Conservation (phyloP, 768 basidiomycete species). For the Boletus sensibilis region DNA sequence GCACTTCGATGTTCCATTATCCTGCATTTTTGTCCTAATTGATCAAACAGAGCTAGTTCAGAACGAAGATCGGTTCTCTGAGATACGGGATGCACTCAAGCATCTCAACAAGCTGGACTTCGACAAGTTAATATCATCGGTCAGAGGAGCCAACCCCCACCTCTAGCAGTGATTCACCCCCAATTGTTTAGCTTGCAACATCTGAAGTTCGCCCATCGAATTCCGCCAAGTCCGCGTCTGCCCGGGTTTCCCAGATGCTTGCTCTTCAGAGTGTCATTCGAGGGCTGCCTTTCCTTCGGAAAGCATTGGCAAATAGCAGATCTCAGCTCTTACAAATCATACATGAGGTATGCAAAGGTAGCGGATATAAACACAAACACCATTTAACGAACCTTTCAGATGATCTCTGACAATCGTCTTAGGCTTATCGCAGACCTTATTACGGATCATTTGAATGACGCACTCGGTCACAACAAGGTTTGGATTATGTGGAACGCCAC, state of each 20-base stretch:
- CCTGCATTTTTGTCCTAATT: conserved; percentile 1
- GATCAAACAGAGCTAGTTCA: conserved; percentile 63
- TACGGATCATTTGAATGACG: conserved; percentile 69
- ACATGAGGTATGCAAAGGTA: conserved; percentile 44
- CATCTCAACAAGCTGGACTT: conserved; percentile 78
- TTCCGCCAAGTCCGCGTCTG: conserved; percentile 61
- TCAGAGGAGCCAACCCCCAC: conserved; percentile 26
- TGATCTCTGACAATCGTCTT: conserved; percentile 74
- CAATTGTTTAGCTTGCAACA: conserved; percentile 54
- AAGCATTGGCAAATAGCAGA: conserved; percentile 55
- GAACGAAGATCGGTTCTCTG: conserved; percentile 69
- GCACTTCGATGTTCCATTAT: conserved; percentile 32
- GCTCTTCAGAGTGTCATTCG: conserved; percentile 71
- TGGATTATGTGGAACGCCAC: not conserved
- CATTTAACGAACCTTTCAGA: conserved; percentile 37
- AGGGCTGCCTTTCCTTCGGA: conserved; percentile 60
- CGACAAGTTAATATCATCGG: conserved; percentile 79
- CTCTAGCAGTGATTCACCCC: not conserved
- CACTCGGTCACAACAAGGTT: conserved; percentile 60
- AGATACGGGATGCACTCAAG: conserved; percentile 67
- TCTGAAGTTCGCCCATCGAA: conserved; percentile 55
- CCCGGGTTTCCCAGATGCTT: conserved; percentile 76
- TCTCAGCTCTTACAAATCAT: conserved; percentile 65
- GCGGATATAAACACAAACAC: not conserved
- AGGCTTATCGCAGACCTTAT: conserved; percentile 60